Evolutionary conservation across 768 basidiomycete species (phyloP), one percentile per base, ranked within the genome.

Genomic region (Solioccasus polychromus): DNA sequence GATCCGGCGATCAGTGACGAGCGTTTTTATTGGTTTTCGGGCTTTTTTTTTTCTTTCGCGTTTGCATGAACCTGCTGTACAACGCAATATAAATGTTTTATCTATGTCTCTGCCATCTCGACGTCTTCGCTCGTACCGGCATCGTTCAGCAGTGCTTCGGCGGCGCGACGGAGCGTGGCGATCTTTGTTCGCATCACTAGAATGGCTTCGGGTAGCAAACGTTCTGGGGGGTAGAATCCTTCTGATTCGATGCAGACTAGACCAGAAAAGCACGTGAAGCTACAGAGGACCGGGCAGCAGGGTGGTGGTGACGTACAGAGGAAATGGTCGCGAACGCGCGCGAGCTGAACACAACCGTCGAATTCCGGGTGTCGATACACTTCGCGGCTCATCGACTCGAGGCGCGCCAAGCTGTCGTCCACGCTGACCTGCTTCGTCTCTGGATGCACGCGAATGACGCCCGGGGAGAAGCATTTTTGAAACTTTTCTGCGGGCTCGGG

Each of bases 321-420:
- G 68, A 96, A 97, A 69, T 85, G 88, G 72, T 97, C 93, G 41
- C 92, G 75, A 36, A 96, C 83, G 8, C 96, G 78, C 44, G 83
- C 82, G 41, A 99, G 74, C 63, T 89, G 78, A 4, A 95, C 92
- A 39, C 74, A 80, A 32, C 81, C 90, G 29, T 81, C 77, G 52
- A 98, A 96, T 64, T 98, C 94, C 0, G 86, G 83, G 66, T 97
- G 88, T 51, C 95, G 79, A 35, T 96, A 73, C 2, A 94, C 94
- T 68, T 98, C 94, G 35, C 96, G 75, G 52, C 83, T 91, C 61
- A 99, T 89, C 3, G 83, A 88, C 61, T 99, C 96, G 46, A 82
- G 83, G 25, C 94, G 76, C 17, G 92, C 78, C 28, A 77, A 75
- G 15, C 75, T 66, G 37, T 77, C 67, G 57, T 89, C 79, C 18